Conservation (phyloP, 768 basidiomycete species). For the Leccinum obscurum region DNA sequence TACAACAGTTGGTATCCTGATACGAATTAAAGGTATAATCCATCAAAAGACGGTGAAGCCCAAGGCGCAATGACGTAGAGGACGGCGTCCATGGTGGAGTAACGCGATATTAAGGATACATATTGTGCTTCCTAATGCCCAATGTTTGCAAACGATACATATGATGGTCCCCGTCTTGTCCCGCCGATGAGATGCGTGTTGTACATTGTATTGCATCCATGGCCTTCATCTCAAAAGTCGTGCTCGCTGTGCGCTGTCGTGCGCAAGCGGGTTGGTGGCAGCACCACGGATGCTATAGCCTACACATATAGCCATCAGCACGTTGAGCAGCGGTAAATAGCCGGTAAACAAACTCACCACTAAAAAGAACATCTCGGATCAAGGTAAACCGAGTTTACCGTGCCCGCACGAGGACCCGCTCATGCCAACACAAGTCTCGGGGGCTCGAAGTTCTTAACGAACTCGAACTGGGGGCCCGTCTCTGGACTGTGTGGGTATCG, state of each 20-base stretch:
- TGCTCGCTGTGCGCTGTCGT: background rate
- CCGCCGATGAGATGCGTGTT: conserved; percentile 24
- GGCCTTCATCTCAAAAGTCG: conserved; percentile 8
- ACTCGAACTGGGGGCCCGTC: conserved; percentile 77
- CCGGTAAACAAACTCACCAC: conserved; percentile 5
- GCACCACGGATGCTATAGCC: conserved; percentile 5
- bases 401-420: conserved; percentile 2
- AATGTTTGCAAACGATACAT: conserved; percentile 4
- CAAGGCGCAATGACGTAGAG: conserved; percentile 1
- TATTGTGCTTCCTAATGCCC: conserved; percentile 14
- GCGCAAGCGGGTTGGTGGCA: conserved; percentile 1
- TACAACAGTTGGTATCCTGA: conserved; percentile 20
- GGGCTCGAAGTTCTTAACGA: conserved; percentile 57
- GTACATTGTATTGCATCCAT: conserved; percentile 29
- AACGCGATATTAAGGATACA: conserved; percentile 25
- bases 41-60: conserved; percentile 7
- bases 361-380: background rate
- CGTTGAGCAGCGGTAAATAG: background rate
- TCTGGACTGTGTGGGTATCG: conserved; percentile 77
- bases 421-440: conserved; percentile 23
- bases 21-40: conserved; percentile 14
- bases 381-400: background rate
- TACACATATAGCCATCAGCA: background rate
- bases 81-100: conserved; percentile 10
- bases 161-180: conserved; percentile 7